These are phyloP conservation scores for Hygrophorus russula DNA, from an alignment of 768 basidiomycete genomes.

Conservation along the genomic window DNA sequence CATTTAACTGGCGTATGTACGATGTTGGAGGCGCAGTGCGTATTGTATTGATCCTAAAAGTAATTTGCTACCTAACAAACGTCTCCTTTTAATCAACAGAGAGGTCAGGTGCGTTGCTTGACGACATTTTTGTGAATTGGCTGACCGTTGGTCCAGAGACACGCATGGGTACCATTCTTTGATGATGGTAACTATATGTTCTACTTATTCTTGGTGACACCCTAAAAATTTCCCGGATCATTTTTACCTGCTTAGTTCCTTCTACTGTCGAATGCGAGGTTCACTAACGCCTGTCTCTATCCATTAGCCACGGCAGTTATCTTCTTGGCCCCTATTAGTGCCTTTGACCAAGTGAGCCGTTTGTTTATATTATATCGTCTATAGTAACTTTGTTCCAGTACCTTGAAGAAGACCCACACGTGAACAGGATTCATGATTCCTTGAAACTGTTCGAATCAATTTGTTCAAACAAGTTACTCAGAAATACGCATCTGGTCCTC, in stretches of 20 bases:
- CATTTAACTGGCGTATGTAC: slow-evolving; percentile 69
- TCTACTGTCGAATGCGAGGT: neutral
- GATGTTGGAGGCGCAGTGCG: slow-evolving; percentile 78
- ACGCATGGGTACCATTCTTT: slow-evolving; percentile 78
- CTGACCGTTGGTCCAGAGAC: slow-evolving; percentile 34
- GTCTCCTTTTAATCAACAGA: slow-evolving; percentile 22
- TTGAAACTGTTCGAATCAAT: slow-evolving; percentile 67
- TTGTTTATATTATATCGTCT: neutral
- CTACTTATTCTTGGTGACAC: slow-evolving; percentile 5
- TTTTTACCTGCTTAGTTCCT: neutral
- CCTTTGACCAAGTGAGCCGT: slow-evolving; percentile 65
- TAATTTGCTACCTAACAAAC: slow-evolving; percentile 3
- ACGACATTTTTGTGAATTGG: slow-evolving; percentile 4
- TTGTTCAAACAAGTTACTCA: slow-evolving; percentile 65
- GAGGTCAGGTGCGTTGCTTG: slow-evolving; percentile 41
- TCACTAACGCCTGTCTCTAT: neutral
- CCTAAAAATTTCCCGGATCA: too few relatives aligned
- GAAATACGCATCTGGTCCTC: slow-evolving; percentile 61
- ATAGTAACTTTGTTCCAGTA: slow-evolving; percentile 33
- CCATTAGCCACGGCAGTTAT: slow-evolving; percentile 68
- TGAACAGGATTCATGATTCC: slow-evolving; percentile 75
- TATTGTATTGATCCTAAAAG: slow-evolving; percentile 9
- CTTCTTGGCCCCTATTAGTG: slow-evolving; percentile 78
- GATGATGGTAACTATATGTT: slow-evolving; percentile 53
- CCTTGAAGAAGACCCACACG: slow-evolving; percentile 70